phyloP scores from a whole-genome alignment of 2,329 filamentous ascomycete genomes.

The Ramularia collo-cygni region DNA sequence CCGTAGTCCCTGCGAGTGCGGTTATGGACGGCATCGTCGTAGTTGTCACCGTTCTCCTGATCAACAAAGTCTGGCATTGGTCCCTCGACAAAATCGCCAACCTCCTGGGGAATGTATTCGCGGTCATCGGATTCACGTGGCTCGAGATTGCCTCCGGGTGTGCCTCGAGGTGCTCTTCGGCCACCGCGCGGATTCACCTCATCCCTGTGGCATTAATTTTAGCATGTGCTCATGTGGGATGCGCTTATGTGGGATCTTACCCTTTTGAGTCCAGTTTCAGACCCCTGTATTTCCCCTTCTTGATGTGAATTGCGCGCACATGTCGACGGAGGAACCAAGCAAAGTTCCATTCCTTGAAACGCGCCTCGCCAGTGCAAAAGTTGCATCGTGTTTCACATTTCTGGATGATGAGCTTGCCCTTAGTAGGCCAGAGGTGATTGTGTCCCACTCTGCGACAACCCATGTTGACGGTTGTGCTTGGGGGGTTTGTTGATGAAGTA shows the following conservation, averaged over 20 bases:
- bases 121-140: no score
- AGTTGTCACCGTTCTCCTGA: no score
- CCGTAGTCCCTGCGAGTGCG: no score
- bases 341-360: conserved; percentile 20
- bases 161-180: no score
- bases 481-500: background rate
- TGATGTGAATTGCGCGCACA: conserved; percentile 21
- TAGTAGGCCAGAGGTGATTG: conserved; percentile 21
- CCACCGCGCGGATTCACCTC: background rate
- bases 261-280: conserved; percentile 16
- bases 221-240: background rate
- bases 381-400: conserved; percentile 23
- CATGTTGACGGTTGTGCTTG: conserved; percentile 12
- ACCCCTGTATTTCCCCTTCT: conserved; percentile 11
- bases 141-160: no score
- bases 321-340: conserved; percentile 27
- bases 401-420: conserved; percentile 21
- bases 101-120: no score
- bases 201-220: background rate
- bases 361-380: conserved; percentile 19
- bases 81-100: no score
- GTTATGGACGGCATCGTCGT: no score
- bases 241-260: conserved; percentile 13
- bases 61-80: no score
- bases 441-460: conserved; percentile 23